A percentile compares a stretch with the other conserved stretches of the same genome.
phyloP scores from a whole-genome alignment of 1,139 yeast genomes.

The Pichia sp. region DNA sequence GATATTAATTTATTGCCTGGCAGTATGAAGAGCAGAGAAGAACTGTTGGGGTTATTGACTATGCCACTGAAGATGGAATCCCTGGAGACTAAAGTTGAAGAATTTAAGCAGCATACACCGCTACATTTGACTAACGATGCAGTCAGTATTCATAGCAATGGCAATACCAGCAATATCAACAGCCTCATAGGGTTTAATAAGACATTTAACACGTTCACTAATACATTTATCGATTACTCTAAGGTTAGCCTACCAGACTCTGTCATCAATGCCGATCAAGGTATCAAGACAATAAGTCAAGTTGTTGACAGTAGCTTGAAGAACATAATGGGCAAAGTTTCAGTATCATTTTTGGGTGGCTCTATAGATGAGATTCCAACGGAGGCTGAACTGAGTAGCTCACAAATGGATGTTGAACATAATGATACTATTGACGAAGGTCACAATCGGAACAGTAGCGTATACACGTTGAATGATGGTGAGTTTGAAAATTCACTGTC shows the following conservation, averaged over 20 bases:
- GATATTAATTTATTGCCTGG: conserved; percentile 7
- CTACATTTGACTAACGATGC: not conserved
- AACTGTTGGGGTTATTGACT: conserved; percentile 13
- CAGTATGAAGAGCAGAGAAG: conserved; percentile 1
- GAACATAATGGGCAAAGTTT: conserved; percentile 26
- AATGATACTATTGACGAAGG: conserved; percentile 1
- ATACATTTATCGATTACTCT: conserved; percentile 10
- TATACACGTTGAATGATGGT: too few relatives aligned
- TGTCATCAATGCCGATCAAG: conserved; percentile 28
- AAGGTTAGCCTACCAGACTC: conserved; percentile 21
- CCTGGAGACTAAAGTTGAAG: conserved; percentile 20
- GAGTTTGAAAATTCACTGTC: too few relatives aligned
- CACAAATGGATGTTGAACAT: too few relatives aligned
- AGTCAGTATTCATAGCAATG: not conserved
- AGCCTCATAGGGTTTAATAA: not conserved
- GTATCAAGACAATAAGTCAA: conserved; percentile 26
- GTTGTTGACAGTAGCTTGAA: conserved; percentile 29
- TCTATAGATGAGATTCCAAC: conserved; percentile 9
- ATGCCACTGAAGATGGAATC: conserved; percentile 21
- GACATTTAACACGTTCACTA: conserved; percentile 1
- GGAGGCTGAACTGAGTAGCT: too few relatives aligned
- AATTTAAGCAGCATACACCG: conserved; percentile 13
- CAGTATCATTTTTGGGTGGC: conserved; percentile 17
- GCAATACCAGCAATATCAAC: not conserved
- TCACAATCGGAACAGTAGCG: too few relatives aligned